Conservation (phyloP, 2,329 filamentous ascomycete genomes). For the Metarhizium humberi region DNA sequence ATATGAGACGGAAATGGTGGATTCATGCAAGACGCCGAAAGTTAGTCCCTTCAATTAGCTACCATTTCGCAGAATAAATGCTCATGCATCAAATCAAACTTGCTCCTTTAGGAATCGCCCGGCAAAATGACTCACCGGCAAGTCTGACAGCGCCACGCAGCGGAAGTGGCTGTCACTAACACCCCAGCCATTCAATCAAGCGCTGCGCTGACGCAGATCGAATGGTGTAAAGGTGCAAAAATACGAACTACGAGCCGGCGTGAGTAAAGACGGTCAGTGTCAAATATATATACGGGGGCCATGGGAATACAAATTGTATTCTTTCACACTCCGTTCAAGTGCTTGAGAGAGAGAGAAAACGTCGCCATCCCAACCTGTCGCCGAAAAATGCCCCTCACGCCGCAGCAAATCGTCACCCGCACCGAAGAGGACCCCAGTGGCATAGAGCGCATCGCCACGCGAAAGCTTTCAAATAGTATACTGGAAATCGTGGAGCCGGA, state of each 20-base stretch:
- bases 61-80: too few species aligned
- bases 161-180: neutral
- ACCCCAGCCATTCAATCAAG: neutral
- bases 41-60: too few species aligned
- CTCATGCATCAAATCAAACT: too few species aligned
- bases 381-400: neutral
- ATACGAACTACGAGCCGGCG: too few species aligned
- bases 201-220: too few species aligned
- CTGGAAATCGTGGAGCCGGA: conserved; percentile 1
- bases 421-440: neutral
- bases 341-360: neutral
- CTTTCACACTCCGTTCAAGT: neutral
- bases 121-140: neutral
- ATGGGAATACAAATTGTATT: too few species aligned
- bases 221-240: too few species aligned
- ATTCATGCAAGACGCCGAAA: too few species aligned
- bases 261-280: too few species aligned
- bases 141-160: neutral
- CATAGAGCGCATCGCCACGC: neutral
- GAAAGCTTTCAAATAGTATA: neutral
- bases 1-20: too few species aligned
- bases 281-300: too few species aligned
- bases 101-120: neutral
- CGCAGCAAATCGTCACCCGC: neutral
- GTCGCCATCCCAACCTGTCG: neutral